These are phyloP conservation scores for Escovopsis sp. DNA, from an alignment of 2,329 filamentous ascomycete genomes.

Conservation along the genomic window DNA sequence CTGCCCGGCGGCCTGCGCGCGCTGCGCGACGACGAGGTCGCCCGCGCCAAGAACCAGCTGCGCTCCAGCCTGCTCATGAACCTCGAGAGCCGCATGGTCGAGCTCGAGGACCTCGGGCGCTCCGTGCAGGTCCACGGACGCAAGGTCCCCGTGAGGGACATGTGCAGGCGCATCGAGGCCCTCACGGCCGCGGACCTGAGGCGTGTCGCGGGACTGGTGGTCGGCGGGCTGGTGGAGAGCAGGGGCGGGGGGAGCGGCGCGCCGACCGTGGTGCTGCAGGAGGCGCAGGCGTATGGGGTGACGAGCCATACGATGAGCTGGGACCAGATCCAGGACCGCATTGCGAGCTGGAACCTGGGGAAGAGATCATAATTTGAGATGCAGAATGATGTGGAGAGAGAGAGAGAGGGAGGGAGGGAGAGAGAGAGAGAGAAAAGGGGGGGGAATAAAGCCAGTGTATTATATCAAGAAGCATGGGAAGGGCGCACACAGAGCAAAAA, in stretches of 20 bases:
- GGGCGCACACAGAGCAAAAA: too few relatives aligned
- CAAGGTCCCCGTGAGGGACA: constrained; percentile 83
- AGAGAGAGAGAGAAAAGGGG: too few relatives aligned
- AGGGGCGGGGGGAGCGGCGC: constrained; percentile 65
- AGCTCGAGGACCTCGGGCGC: constrained; percentile 85
- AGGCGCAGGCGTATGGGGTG: constrained; percentile 62
- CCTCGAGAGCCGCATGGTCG: constrained; percentile 90
- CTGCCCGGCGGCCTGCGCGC: constrained; percentile 59
- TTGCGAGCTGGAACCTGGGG: constrained; percentile 72
- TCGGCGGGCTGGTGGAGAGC: constrained; percentile 66
- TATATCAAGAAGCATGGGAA: not conserved
- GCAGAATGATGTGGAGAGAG: too few relatives aligned
- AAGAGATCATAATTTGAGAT: too few relatives aligned
- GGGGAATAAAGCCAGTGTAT: not conserved
- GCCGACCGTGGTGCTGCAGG: constrained; percentile 88
- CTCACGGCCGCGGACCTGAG: constrained; percentile 70
- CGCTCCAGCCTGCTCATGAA: constrained; percentile 89
- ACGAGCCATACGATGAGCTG: constrained; percentile 58
- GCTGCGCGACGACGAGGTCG: constrained; percentile 64
- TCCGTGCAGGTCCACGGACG: constrained; percentile 94
- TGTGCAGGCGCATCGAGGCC: constrained; percentile 75
- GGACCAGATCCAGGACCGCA: constrained; percentile 80
- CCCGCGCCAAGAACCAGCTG: constrained; percentile 92
- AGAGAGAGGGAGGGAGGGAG: too few relatives aligned
- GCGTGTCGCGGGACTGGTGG: constrained; percentile 63